Conservation (phyloP, 73 alveolate genomes). For the Uronychia setigera region DNA sequence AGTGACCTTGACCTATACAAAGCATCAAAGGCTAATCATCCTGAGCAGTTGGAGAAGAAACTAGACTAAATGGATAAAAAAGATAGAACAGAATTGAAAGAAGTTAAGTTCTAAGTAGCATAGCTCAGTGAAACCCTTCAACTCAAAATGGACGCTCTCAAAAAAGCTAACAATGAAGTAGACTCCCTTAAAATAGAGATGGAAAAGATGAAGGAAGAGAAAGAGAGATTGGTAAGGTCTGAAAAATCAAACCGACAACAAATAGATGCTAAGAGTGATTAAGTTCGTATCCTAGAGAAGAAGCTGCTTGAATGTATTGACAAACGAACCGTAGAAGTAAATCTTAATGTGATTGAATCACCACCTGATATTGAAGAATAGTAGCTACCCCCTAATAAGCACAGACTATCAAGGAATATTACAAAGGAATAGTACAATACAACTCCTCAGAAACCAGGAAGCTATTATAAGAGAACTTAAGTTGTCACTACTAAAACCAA, state of each 20-base stretch:
- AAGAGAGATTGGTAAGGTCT: not conserved
- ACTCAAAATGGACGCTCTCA: not conserved
- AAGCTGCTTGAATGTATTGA: not conserved
- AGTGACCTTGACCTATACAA: conserved; percentile 3
- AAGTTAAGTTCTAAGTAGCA: not conserved
- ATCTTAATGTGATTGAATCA: not conserved
- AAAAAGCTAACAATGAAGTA: not conserved
- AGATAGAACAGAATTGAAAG: not conserved
- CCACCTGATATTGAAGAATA: not conserved
- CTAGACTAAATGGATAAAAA: not conserved
- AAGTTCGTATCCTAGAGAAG: not conserved
- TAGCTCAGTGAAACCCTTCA: conserved; percentile 2
- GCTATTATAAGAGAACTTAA: no score
- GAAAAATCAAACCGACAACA: not conserved
- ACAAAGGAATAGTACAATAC: no score
- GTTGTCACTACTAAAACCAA: no score
- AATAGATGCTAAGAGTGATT: conserved; percentile 6
- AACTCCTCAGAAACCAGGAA: no score
- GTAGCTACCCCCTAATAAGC: not conserved
- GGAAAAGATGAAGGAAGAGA: not conserved
- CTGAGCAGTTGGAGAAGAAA: conserved; percentile 5
- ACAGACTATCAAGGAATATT: no score
- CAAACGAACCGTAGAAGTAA: not conserved
- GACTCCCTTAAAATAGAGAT: not conserved
- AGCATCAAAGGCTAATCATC: not conserved